Evolutionary conservation across 2,329 filamentous ascomycete species (phyloP), one percentile per base, ranked within the genome.

Genomic region (Apiospora koreana): DNA sequence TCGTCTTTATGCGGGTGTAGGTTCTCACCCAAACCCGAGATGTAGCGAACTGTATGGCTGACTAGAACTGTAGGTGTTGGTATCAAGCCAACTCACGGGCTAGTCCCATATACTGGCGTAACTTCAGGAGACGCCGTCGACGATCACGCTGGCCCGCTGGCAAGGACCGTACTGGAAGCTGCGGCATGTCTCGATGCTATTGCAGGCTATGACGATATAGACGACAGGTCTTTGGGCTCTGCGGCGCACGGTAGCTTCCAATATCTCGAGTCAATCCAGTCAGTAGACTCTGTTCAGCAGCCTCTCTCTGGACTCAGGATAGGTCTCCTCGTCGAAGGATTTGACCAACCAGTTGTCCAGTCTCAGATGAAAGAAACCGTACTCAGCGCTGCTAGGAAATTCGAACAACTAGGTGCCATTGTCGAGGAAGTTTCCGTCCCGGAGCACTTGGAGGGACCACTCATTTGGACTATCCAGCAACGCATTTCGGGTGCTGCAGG

Each of bases 361-460:
- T 77, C 80, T 4, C 77, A 76, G 18, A 84, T 87, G 4, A 81
- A 76, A 45, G 73, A 80, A 0, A 78, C 79, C 0, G 84, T 88
- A 18, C 76, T 80, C n/a, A 72, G 75, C 2, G 85, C 87, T 0
- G 80, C 80, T 0, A 75, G 77, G 1, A 80, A 78, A 25, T 82
- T 88, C 69, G 71, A 77, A 46, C 75, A 79, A 0, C 79, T 88
- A 0, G 87, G 87, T 0, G 87, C 87, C 5, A 79, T 73, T 0
- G 80, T 89, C 0, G 81, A 84, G 38, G 83, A 88, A 67, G 79
- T 89, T 1, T 86, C 85, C 0, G 79, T 89, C 14, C 87, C 86
- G 0, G 74, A 83, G 0, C 86, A 87, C 71, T 75, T 80, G 0
- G 80, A 86, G 71, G 84, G 84, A 0, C 81, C 84, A 0, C 81